A percentile compares a stretch with the other conserved stretches of the same genome.
phyloP scores from a whole-genome alignment of 164 flowering plant species.

The Malania oleifera region DNA sequence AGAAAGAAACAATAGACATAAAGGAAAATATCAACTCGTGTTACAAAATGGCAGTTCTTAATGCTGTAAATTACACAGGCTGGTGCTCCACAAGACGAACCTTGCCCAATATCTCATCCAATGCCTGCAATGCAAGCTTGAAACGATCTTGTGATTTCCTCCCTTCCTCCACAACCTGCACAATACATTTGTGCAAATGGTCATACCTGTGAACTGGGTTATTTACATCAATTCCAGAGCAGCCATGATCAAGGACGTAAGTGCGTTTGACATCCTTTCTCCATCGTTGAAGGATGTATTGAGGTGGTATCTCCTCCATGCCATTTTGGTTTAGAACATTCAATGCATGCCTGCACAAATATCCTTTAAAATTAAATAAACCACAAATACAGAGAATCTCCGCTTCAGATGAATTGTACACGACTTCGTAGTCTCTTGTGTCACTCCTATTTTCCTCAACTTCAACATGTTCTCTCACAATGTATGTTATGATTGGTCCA shows the following conservation, averaged over 20 bases:
- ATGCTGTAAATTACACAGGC: conserved; percentile 12
- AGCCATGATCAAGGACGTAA: conserved; percentile 26
- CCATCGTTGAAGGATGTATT: conserved; percentile 46
- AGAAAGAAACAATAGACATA: too few species aligned
- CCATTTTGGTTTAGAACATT: conserved; percentile 43
- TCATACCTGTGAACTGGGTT: conserved; percentile 31
- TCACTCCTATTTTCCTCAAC: conserved; percentile 33
- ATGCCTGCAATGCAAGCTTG: conserved; percentile 37
- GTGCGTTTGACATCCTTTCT: conserved; percentile 39
- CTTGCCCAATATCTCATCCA: conserved; percentile 45
- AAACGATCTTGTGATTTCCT: conserved; percentile 32
- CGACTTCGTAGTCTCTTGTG: conserved; percentile 34
- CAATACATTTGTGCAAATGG: conserved; percentile 33
- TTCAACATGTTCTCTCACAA: conserved; percentile 36
- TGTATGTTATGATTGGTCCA: conserved; percentile 30
- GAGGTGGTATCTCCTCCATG: conserved; percentile 43
- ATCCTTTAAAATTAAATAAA: conserved; percentile 45
- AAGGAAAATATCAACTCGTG: too few species aligned
- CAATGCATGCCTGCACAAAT: conserved; percentile 45
- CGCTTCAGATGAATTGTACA: conserved; percentile 29
- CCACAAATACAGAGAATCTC: conserved; percentile 49
- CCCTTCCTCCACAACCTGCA: conserved; percentile 50
- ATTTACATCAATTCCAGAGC: conserved; percentile 18
- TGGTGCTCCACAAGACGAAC: conserved; percentile 40
- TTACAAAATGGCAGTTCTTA: too few species aligned